phyloP scores from a whole-genome alignment of 2,329 filamentous ascomycete species.

The Biscogniauxia marginata region DNA sequence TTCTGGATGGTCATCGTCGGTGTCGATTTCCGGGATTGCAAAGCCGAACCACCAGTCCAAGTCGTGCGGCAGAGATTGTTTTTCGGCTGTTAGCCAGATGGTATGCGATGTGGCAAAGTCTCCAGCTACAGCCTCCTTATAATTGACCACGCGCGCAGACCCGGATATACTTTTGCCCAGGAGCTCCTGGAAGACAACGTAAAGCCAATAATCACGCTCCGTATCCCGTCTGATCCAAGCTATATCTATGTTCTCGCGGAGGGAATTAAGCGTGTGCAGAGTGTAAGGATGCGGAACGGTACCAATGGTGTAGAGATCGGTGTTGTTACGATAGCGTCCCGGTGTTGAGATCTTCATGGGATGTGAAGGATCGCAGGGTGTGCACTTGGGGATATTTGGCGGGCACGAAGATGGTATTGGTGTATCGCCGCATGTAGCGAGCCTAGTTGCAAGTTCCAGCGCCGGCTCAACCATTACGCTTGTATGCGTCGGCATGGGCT shows the following conservation, averaged over 20 bases:
- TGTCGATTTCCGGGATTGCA: slow-evolving; percentile 60
- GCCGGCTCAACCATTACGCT: slow-evolving; percentile 70
- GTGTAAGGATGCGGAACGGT: slow-evolving; percentile 92
- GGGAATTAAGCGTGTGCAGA: slow-evolving; percentile 64
- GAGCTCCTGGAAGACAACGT: slow-evolving; percentile 66
- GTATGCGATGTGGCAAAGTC: slow-evolving; percentile 62
- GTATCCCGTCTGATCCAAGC: slow-evolving; percentile 66
- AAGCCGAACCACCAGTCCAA: slow-evolving; percentile 92
- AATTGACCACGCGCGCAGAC: slow-evolving; percentile 63
- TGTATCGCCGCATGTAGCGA: slow-evolving; percentile 71
- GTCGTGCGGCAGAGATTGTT: slow-evolving; percentile 58
- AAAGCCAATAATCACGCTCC: slow-evolving; percentile 76
- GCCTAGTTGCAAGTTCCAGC: slow-evolving; percentile 68
- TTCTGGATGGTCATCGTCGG: slow-evolving; percentile 50
- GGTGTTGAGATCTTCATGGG: slow-evolving; percentile 67
- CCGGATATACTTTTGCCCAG: slow-evolving; percentile 63
- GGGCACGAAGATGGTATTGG: slow-evolving; percentile 78
- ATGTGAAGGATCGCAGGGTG: slow-evolving; percentile 65
- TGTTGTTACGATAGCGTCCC: slow-evolving; percentile 67
- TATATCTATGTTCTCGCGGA: slow-evolving; percentile 59
- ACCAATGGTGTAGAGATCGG: slow-evolving; percentile 75
- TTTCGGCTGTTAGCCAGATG: slow-evolving; percentile 79
- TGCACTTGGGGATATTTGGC: slow-evolving; percentile 74
- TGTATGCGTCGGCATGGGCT: slow-evolving; percentile 74
- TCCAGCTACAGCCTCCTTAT: slow-evolving; percentile 80